Evolutionary conservation across 768 basidiomycete species (phyloP).

Genomic region (Tephrocybe rancida): DNA sequence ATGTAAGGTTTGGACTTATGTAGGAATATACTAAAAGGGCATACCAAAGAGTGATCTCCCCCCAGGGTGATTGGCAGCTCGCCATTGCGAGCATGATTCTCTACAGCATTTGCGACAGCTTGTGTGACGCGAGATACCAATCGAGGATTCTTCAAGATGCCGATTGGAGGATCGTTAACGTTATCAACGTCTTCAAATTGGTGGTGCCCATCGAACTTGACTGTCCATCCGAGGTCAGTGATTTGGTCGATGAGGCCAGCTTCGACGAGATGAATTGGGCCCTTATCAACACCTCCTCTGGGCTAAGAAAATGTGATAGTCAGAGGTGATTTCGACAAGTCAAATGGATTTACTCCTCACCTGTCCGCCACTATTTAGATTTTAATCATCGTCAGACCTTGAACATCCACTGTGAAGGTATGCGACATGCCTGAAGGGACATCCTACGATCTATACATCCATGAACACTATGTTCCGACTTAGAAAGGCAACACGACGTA

Average conservation of each 20-base stretch:
- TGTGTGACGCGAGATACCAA: conserved; percentile 83
- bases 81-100: conserved; percentile 73
- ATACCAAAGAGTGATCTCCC: conserved; percentile 92
- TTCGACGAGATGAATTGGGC: conserved; percentile 86
- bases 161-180: conserved; percentile 76
- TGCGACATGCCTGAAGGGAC: conserved; percentile 85
- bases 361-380: conserved; percentile 60
- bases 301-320: conserved; percentile 45
- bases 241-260: conserved; percentile 85
- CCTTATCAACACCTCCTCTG: conserved; percentile 80
- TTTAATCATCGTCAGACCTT: conserved; percentile 1
- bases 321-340: conserved; percentile 5
- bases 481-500: conserved; percentile 41
- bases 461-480: conserved; percentile 12
- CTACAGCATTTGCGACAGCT: conserved; percentile 78
- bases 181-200: conserved; percentile 78
- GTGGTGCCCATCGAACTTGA: conserved; percentile 88
- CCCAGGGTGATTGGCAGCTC: conserved; percentile 89
- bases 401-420: conserved; percentile 2
- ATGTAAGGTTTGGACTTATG: conserved; percentile 7
- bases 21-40: conserved; percentile 27
- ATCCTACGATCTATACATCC: conserved; percentile 77
- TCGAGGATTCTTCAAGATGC: conserved; percentile 88
- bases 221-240: conserved; percentile 80
- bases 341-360: conserved; percentile 32